Evolutionary conservation across 305 asterid species (phyloP), one percentile per base, ranked within the genome.

Genomic region (Withania somnifera): DNA sequence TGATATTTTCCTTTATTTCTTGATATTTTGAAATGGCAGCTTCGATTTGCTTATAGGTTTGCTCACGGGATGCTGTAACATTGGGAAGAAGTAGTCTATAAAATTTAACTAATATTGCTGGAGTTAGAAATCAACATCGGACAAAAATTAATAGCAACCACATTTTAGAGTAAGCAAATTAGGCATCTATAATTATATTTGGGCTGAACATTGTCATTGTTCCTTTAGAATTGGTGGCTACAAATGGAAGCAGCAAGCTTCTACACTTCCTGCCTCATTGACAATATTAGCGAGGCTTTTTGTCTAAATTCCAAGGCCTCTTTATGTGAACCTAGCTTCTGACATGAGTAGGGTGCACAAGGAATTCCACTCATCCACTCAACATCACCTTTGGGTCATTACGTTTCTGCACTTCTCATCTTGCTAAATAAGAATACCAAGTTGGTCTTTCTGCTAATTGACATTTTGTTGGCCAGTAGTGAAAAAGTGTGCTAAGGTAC

Each of bases 1-100:
- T 93, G 77, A 97, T 89, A 86, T 97, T 97, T 84, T 93, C 97
- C 91, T 97, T 93, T 81, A 95, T 91, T 85, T 95, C 99, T 82
- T 82, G 93, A 82, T 83, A 97, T 83, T 95, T 97, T 11, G 92
- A 97, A 85, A 95, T 84, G 79, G 98, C 99, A 85, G 98, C 98
- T 89, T 97, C 98, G 80, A 97, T 97, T 87, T 95, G 99, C 82
- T 91, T 91, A 84, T 91, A 97, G 86, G 91, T 88, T 90, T 86
- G 93, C 87, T 95, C 99, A 42, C 98, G 94, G 71, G 97, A 95
- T 87, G 97, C 99, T 97, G 98, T 64, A 73, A 85, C 81, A 84
- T 84, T 7, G 78, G 81, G 71, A 84, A 82, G 71, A 84, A 36
- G 47, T 66, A 75, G 80, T 45, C 5, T 5, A 75, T 5, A 50